These are phyloP conservation scores for Gillenia trifoliata DNA, from an alignment of 306 rosid genomes.

Conservation along the genomic window DNA sequence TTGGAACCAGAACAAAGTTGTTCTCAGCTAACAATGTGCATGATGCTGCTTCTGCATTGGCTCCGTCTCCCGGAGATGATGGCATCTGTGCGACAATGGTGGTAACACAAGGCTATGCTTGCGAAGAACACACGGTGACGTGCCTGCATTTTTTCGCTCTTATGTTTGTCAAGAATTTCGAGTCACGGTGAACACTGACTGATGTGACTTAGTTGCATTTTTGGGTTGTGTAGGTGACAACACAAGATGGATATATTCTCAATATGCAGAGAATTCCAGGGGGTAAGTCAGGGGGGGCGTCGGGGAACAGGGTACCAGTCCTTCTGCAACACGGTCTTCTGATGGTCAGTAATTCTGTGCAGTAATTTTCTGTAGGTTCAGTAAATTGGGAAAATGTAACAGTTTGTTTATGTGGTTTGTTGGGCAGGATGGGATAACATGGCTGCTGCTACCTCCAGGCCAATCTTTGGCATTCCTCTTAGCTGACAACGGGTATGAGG, in stretches of 20 bases:
- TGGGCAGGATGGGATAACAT: slow-evolving; percentile 52
- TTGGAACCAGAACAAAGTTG: slow-evolving; percentile 21
- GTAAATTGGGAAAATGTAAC: slow-evolving; percentile 7
- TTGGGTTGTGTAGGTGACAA: slow-evolving; percentile 41
- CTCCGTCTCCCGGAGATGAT: slow-evolving; percentile 7
- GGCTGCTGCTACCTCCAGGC: slow-evolving; percentile 23
- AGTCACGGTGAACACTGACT: neutral
- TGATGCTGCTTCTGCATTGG: slow-evolving; percentile 8
- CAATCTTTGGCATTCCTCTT: slow-evolving; percentile 21
- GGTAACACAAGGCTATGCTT: slow-evolving; percentile 48
- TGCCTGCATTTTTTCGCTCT: slow-evolving; percentile 4
- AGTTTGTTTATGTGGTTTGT: slow-evolving; percentile 16
- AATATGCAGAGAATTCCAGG: slow-evolving; percentile 46
- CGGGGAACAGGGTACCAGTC: slow-evolving; percentile 36
- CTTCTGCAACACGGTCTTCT: slow-evolving; percentile 63
- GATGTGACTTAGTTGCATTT: slow-evolving; percentile 1
- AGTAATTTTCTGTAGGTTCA: neutral
- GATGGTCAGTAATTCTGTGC: slow-evolving; percentile 35
- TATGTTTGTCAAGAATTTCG: slow-evolving; percentile 16
- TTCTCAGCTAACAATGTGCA: neutral
- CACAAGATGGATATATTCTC: slow-evolving; percentile 60
- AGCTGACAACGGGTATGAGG: slow-evolving; percentile 21
- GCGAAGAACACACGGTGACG: slow-evolving; percentile 52
- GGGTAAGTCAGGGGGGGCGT: slow-evolving; percentile 25
- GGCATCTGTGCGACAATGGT: slow-evolving; percentile 52